These are phyloP conservation scores for Fraxinus floribunda DNA, from an alignment of 305 asterid species.

Conservation along the genomic window DNA sequence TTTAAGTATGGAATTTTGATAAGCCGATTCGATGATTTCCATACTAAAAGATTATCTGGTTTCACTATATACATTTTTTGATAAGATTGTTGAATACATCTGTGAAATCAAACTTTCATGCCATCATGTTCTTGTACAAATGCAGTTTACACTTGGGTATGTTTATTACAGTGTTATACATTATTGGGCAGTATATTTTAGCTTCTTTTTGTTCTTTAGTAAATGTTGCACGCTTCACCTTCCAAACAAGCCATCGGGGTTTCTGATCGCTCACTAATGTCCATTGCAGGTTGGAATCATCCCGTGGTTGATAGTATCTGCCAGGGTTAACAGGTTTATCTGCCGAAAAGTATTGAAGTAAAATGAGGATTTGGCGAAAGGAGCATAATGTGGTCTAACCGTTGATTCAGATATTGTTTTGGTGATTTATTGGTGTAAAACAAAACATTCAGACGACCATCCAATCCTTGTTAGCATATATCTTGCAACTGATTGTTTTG, in stretches of 20 bases:
- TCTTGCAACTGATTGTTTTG: neutral
- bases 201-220: neutral
- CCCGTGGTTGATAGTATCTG: conserved; percentile 75
- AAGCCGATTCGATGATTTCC: neutral
- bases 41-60: neutral
- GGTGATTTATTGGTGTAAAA: neutral
- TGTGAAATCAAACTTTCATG: neutral
- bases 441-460: neutral
- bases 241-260: neutral
- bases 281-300: conserved; percentile 77
- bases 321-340: conserved; percentile 66
- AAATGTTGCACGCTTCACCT: neutral
- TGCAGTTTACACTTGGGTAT: neutral
- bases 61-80: neutral
- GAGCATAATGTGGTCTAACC: neutral
- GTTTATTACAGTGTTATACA: neutral
- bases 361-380: conserved; percentile 6
- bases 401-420: neutral
- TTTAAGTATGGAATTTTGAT: neutral
- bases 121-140: neutral
- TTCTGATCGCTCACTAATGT: conserved; percentile 13
- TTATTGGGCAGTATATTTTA: neutral
- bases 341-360: conserved; percentile 52
- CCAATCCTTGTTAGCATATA: neutral
- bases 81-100: neutral